Evolutionary conservation across 306 rosid genomes (phyloP).

Genomic region (Dalbergia oliveri): DNA sequence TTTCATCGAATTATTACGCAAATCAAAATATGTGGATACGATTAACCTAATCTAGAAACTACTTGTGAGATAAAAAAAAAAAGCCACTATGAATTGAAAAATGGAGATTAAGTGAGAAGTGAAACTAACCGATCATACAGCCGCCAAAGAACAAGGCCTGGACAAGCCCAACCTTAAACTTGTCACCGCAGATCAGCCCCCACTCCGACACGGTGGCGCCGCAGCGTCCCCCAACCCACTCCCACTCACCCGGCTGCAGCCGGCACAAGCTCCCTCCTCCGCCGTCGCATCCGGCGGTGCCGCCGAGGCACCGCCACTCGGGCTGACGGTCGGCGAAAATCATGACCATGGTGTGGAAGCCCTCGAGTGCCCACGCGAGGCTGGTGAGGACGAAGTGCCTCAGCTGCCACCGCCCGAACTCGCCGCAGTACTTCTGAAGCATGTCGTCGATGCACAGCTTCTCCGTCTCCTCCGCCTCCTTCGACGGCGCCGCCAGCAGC

Average conservation of each 20-base stretch:
- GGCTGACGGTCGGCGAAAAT: conserved; percentile 75
- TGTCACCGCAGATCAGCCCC: conserved; percentile 68
- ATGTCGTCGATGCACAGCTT: conserved; percentile 66
- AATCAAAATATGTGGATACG: not conserved
- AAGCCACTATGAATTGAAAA: not conserved
- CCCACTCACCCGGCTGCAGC: conserved; percentile 64
- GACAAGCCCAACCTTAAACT: conserved; percentile 68
- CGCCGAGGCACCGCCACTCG: conserved; percentile 49
- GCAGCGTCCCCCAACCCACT: conserved; percentile 57
- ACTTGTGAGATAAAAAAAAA: not conserved
- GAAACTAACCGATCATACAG: conserved; percentile 75
- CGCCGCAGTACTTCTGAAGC: conserved; percentile 65
- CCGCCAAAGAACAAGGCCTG: conserved; percentile 78
- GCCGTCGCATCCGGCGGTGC: conserved; percentile 38
- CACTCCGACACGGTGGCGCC: conserved; percentile 65
- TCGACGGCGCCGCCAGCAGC: conserved; percentile 12
- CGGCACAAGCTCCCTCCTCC: conserved; percentile 48
- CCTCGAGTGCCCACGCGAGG: conserved; percentile 80
- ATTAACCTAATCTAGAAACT: not conserved
- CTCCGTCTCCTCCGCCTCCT: conserved; percentile 17
- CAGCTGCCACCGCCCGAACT: conserved; percentile 71
- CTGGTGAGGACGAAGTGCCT: conserved; percentile 67
- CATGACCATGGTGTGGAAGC: conserved; percentile 82
- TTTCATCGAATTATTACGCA: not conserved
- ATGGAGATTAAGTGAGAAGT: not conserved